Base-by-base conservation (phyloP, 2,329 filamentous ascomycete species). In the Pyrenochaeta sp. region DNA sequence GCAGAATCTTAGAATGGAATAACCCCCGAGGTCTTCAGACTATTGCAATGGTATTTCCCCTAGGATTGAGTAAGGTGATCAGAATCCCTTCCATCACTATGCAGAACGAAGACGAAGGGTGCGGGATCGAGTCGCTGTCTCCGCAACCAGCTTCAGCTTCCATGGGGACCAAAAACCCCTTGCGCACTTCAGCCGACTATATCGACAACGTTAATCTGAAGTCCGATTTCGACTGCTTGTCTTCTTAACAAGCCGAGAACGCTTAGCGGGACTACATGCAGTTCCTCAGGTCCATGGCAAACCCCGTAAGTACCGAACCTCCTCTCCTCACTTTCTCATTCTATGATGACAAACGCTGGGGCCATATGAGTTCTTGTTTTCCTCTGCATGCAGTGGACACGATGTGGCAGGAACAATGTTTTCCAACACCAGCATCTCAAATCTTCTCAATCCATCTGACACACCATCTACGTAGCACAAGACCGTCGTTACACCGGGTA, bases 291-390 rank as follows among this genome's bases (percentile, higher is more conserved):
- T 12, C 28, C 22, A 34, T 25, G 3, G 15, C 25, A 24, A 43
- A 1, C 19, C 40, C 25, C 50, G 63, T 66, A 66, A 62, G 61
- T 58, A n/a, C 32, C 15, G 24, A 25, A 12, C 25, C 8, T 24
- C 9, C 12, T 19, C 49, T 45, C 36, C 22, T 37, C 25, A 19
- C 40, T 34, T 30, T 8, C 13, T 47, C 7, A 22, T 12, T 36
- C 27, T 36, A 66, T 73, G 72, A 74, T 72, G 72, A 74, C 63
- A 68, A 10, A 66, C 65, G 72, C 71, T 74, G 71, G 72, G 72
- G 72, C 72, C 72, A 74, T 69, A 73, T 66, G 66, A 74, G 61
- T 62, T 67, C 50, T 45, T 63, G 59, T 66, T 60, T 52, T 46
- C 50, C 25, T 15, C 50, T 40, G 10, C 27, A 19, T 47, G 10